Percentiles rank a stretch among this genome's conserved stretches.
phyloP scores from a whole-genome alignment of 2,329 filamentous ascomycete genomes.

The Cladosporium sp. region DNA sequence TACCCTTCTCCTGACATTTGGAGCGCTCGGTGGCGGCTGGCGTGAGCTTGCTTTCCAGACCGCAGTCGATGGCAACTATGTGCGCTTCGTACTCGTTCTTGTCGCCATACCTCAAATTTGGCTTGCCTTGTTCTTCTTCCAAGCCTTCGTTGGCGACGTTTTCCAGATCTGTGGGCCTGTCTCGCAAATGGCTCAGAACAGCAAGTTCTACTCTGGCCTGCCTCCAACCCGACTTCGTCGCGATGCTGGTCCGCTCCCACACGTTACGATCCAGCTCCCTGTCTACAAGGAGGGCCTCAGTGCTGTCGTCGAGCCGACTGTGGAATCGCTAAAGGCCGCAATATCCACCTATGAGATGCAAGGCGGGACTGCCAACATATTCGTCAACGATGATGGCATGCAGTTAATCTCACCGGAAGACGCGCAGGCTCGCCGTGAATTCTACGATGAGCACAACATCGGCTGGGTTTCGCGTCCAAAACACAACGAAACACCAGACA shows the following conservation, averaged over 20 bases:
- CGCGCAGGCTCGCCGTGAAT: slow-evolving; percentile 47
- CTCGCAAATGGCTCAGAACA: slow-evolving; percentile 46
- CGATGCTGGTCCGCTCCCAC: slow-evolving; percentile 42
- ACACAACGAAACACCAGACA: slow-evolving; percentile 53
- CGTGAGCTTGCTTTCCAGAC: slow-evolving; percentile 57
- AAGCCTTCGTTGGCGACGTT: slow-evolving; percentile 43
- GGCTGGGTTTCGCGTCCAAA: slow-evolving; percentile 52
- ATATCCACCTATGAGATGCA: slow-evolving; percentile 54
- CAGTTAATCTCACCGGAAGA: slow-evolving; percentile 56
- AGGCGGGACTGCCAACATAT: slow-evolving; percentile 67
- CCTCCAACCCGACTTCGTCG: slow-evolving; percentile 42
- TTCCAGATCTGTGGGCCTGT: slow-evolving; percentile 48
- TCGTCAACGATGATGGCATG: slow-evolving; percentile 69
- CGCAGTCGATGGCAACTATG: slow-evolving; percentile 53
- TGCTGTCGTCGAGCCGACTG: slow-evolving; percentile 41
- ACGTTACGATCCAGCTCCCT: slow-evolving; percentile 56
- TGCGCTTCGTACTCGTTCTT: slow-evolving; percentile 56
- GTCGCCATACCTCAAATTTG: slow-evolving; percentile 59
- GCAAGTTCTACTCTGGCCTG: slow-evolving; percentile 48
- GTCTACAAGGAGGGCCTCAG: slow-evolving; percentile 46
- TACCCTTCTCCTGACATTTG: slow-evolving; percentile 55
- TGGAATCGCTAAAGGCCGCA: slow-evolving; percentile 43
- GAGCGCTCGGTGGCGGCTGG: slow-evolving; percentile 59
- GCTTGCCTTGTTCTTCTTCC: slow-evolving; percentile 57
- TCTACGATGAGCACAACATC: slow-evolving; percentile 52